Evolutionary conservation across 257 asterid species (phyloP).

Genomic region (Solanum corneliomulleri): DNA sequence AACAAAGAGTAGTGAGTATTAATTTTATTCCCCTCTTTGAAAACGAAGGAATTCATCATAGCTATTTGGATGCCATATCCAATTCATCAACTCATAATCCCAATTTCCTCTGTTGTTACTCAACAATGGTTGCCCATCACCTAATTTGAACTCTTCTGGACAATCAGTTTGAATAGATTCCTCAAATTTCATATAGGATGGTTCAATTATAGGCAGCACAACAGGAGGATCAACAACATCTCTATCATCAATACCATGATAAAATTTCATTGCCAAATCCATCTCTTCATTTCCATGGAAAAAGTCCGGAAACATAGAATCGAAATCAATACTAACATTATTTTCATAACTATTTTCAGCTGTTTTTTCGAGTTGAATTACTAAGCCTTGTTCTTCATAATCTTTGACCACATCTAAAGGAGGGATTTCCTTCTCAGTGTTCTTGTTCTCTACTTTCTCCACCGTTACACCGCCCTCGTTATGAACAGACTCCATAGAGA

Average conservation of each 20-base stretch:
- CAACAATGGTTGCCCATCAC: neutral
- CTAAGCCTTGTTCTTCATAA: neutral
- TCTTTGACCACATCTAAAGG: neutral
- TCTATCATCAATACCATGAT: neutral
- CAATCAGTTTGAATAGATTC: neutral
- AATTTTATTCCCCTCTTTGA: neutral
- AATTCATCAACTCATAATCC: neutral
- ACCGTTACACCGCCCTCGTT: neutral
- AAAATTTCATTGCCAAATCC: neutral
- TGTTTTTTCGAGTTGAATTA: neutral
- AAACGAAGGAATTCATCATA: neutral
- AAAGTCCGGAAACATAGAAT: neutral
- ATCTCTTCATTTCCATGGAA: neutral
- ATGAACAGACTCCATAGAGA: neutral
- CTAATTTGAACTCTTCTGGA: neutral
- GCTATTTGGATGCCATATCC: neutral
- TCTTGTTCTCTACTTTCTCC: too few species aligned
- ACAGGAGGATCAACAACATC: neutral
- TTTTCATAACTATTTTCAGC: neutral
- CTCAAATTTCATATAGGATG: neutral
- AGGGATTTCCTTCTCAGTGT: neutral
- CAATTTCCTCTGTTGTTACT: neutral
- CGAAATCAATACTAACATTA: neutral
- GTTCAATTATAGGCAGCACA: neutral
- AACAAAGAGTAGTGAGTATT: neutral